These are phyloP conservation scores for Wolfiporia cocos DNA, from an alignment of 1,284 basidiomycete species.

Conservation along the genomic window DNA sequence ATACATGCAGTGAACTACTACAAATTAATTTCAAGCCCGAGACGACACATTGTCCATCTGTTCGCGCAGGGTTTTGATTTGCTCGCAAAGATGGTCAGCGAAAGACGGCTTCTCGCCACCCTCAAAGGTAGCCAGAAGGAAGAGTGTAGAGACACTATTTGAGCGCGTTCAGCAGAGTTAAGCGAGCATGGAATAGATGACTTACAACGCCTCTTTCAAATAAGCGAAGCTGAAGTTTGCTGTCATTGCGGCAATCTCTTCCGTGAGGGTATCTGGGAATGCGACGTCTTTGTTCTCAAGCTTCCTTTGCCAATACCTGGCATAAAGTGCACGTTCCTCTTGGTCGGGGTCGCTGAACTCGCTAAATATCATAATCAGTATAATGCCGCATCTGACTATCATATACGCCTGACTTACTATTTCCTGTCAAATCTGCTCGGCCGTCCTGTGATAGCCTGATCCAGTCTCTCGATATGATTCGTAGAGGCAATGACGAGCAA, in stretches of 20 bases:
- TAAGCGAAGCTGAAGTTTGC: constrained; percentile 75
- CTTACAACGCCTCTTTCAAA: constrained; percentile 80
- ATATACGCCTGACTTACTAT: constrained; percentile 46
- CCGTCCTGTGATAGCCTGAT: constrained; percentile 70
- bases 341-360: constrained; percentile 59
- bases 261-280: constrained; percentile 59
- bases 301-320: constrained; percentile 74
- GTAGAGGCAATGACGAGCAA: constrained; percentile 75
- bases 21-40: too few species aligned
- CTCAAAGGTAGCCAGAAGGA: constrained; percentile 44
- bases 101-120: constrained; percentile 47
- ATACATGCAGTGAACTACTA: too few species aligned
- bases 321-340: constrained; percentile 60
- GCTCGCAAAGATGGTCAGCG: constrained; percentile 37
- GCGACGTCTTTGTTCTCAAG: constrained; percentile 53
- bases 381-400: not conserved
- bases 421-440: constrained; percentile 83
- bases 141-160: constrained; percentile 54
- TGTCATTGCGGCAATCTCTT: constrained; percentile 54
- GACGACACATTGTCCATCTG: constrained; percentile 52
- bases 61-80: constrained; percentile 54
- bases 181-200: constrained; percentile 9
- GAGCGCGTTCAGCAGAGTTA: not conserved
- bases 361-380: constrained; percentile 26
- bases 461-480: constrained; percentile 76